These are phyloP conservation scores for Sisymbrium altissimum DNA, from an alignment of 345 rosid species.

Conservation along the genomic window DNA sequence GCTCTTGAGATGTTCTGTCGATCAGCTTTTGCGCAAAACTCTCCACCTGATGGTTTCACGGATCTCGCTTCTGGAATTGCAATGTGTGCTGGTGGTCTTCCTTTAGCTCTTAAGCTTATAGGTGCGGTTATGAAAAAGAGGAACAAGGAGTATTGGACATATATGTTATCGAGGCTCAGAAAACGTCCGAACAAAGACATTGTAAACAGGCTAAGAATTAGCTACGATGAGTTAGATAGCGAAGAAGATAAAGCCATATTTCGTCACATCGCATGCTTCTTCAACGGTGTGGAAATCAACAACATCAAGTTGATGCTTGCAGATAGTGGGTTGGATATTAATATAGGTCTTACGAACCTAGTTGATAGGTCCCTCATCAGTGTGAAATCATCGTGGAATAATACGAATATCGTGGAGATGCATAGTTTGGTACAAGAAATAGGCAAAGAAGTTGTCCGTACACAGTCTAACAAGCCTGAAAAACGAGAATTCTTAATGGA, in stretches of 20 bases:
- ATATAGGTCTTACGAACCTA: not conserved
- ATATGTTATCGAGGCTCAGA: not conserved
- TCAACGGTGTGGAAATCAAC: not conserved
- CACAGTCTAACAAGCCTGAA: not conserved
- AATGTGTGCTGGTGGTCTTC: constrained; percentile 10
- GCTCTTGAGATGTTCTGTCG: constrained; percentile 24
- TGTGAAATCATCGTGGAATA: not conserved
- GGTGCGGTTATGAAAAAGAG: constrained; percentile 5
- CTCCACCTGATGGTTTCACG: not conserved
- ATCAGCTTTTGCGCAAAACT: not conserved
- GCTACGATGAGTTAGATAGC: no score
- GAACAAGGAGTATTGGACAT: constrained; percentile 10
- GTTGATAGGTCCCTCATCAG: constrained; percentile 16
- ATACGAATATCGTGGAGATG: not conserved
- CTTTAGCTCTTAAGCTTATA: constrained; percentile 32
- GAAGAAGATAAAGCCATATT: no score
- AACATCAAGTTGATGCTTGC: not conserved
- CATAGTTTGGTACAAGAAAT: no score
- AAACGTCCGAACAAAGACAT: not conserved
- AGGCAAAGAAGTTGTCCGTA: no score
- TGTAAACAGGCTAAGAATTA: not conserved
- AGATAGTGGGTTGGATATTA: not conserved
- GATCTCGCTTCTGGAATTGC: not conserved
- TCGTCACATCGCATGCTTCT: constrained; percentile 33
- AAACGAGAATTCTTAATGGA: no score